Conservation (phyloP, 371 early-diverging fungal species). For the Mortierella sp. region DNA sequence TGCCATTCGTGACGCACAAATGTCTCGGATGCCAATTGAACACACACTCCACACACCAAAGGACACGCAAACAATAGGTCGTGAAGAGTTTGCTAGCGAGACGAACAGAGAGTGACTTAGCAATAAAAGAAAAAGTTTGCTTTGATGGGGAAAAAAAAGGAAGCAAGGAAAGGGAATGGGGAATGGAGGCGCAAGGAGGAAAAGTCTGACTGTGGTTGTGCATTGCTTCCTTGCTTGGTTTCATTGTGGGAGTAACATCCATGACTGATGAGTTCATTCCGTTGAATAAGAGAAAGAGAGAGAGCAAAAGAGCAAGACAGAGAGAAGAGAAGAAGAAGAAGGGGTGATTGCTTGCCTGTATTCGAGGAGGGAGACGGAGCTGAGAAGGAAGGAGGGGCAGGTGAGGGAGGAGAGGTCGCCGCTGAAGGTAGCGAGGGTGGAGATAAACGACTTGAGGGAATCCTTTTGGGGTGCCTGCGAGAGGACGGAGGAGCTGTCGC, state of each 20-base stretch:
- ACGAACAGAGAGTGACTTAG: too few species aligned
- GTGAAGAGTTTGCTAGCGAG: neutral
- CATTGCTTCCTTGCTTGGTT: neutral
- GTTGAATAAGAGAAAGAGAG: too few species aligned
- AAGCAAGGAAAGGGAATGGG: neutral
- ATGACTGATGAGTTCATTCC: neutral
- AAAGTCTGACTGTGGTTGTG: too few species aligned
- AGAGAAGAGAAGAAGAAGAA: constrained; percentile 4
- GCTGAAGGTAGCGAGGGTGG: constrained; percentile 81
- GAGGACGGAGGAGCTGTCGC: constrained; percentile 26
- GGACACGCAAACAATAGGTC: neutral
- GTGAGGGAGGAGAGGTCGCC: constrained; percentile 86
- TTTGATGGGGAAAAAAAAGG: too few species aligned
- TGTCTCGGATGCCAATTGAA: neutral
- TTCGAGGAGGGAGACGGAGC: constrained; percentile 82
- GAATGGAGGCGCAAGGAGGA: neutral
- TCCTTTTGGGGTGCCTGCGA: constrained; percentile 74
- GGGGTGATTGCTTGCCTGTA: constrained; percentile 76
- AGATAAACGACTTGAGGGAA: constrained; percentile 79
- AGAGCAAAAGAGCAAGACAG: neutral
- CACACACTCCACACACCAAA: neutral
- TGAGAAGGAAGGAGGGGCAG: constrained; percentile 84
- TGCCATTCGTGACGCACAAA: constrained; percentile 10
- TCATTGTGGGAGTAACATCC: neutral
- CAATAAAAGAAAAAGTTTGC: too few species aligned